Evolutionary conservation across 768 basidiomycete genomes (phyloP).

Genomic region (Strobilomyces dryophilus): DNA sequence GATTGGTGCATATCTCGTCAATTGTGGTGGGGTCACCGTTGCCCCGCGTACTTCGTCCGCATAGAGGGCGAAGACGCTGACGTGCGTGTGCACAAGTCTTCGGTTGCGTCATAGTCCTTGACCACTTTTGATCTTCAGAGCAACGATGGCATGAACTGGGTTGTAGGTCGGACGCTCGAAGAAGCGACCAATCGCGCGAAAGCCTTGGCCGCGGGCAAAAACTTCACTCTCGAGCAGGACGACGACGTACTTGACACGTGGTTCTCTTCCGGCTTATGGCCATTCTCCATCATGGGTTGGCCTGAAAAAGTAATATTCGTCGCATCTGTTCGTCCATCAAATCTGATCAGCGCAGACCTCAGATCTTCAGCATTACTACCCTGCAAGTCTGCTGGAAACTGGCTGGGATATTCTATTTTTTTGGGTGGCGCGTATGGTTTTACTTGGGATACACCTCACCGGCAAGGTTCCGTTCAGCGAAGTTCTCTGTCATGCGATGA

Average conservation of each 20-base stretch:
- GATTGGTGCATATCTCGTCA: conserved; percentile 99
- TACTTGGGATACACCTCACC: conserved; percentile 87
- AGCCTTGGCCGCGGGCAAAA: conserved; percentile 57
- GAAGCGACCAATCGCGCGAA: conserved; percentile 78
- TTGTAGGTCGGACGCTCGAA: conserved; percentile 75
- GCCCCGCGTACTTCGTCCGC: conserved; percentile 88
- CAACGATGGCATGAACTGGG: conserved; percentile 81
- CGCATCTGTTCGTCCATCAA: background rate
- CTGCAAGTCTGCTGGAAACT: conserved; percentile 87
- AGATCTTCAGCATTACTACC: conserved; percentile 82
- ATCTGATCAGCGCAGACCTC: conserved; percentile 48
- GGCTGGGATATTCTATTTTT: conserved; percentile 99
- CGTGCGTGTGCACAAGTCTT: conserved; percentile 35
- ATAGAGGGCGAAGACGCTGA: conserved; percentile 75
- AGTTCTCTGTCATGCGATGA: conserved; percentile 97
- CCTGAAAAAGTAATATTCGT: conserved; percentile 66
- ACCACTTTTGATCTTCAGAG: conserved; percentile 33
- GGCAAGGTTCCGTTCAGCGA: conserved; percentile 91
- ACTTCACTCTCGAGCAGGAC: conserved; percentile 84
- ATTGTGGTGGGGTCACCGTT: conserved; percentile 98
- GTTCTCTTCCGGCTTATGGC: conserved; percentile 98
- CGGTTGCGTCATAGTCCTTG: background rate
- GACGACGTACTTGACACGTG: conserved; percentile 98
- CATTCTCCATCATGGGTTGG: conserved; percentile 97
- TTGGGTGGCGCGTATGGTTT: conserved; percentile 99